These are phyloP conservation scores for Fagopyrum tataricum DNA, from an alignment of 148 eudicot species.

Conservation along the genomic window DNA sequence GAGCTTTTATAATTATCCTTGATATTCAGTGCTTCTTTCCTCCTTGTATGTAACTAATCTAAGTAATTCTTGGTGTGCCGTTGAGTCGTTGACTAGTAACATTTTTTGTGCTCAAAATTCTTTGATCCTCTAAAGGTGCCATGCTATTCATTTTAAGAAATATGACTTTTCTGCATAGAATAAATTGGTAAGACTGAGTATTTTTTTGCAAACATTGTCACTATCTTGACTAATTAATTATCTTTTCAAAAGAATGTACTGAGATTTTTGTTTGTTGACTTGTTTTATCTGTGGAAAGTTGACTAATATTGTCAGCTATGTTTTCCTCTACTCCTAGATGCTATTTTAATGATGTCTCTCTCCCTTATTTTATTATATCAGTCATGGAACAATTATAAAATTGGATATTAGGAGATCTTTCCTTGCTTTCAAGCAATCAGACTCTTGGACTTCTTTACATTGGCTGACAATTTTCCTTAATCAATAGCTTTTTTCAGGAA, in stretches of 20 bases:
- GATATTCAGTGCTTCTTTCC: neutral
- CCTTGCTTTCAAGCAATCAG: neutral
- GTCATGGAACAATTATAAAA: neutral
- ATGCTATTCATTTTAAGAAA: neutral
- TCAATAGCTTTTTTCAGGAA: slow-evolving; percentile 73
- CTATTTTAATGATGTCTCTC: neutral
- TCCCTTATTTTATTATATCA: neutral
- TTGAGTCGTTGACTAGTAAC: neutral
- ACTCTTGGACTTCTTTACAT: neutral
- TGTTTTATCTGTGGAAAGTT: neutral
- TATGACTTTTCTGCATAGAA: neutral
- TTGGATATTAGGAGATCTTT: neutral
- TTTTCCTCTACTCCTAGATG: neutral
- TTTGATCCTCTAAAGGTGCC: neutral
- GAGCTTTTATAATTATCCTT: neutral
- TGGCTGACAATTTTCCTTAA: slow-evolving; percentile 5
- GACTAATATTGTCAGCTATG: neutral
- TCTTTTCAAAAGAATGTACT: neutral
- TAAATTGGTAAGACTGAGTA: neutral
- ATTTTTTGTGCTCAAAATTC: neutral
- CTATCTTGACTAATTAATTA: neutral
- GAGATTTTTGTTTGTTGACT: neutral
- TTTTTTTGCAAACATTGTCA: neutral
- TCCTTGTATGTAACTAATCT: neutral
- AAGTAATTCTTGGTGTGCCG: neutral